Evolutionary conservation across 306 rosid species (phyloP).

Genomic region (Citrullus amarus): DNA sequence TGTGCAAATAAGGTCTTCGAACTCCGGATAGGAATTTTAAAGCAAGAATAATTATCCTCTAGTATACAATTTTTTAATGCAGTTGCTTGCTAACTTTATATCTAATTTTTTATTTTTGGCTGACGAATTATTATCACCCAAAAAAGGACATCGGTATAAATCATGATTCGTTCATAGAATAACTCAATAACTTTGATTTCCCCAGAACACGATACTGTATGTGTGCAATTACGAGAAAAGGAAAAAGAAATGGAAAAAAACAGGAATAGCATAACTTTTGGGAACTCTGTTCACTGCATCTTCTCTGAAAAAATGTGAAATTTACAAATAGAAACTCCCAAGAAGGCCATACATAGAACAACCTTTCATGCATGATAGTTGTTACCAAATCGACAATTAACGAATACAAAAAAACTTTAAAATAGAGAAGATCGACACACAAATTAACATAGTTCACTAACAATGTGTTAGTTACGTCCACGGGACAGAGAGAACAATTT

Average conservation of each 20-base stretch:
- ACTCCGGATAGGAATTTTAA: background rate
- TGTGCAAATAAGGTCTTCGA: background rate
- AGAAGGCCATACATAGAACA: background rate
- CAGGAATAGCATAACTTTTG: background rate
- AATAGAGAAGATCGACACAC: too few species aligned
- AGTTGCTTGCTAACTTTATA: background rate
- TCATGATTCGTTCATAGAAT: background rate
- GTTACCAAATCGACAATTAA: too few species aligned
- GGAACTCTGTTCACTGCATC: background rate
- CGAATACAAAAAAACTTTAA: too few species aligned
- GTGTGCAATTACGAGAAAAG: background rate
- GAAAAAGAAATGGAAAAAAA: background rate
- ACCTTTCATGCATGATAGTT: background rate
- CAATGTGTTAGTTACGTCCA: too few species aligned
- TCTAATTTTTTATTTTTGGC: background rate
- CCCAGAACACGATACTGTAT: background rate
- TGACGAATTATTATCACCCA: background rate
- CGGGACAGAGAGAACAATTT: too few species aligned
- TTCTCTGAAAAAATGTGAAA: background rate
- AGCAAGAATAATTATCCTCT: background rate
- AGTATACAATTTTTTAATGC: background rate
- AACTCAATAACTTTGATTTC: background rate
- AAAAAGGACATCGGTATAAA: background rate
- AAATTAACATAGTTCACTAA: too few species aligned
- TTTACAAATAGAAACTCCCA: background rate